phyloP scores from a whole-genome alignment of 2,329 filamentous ascomycete species.

The Fusarium sp. region DNA sequence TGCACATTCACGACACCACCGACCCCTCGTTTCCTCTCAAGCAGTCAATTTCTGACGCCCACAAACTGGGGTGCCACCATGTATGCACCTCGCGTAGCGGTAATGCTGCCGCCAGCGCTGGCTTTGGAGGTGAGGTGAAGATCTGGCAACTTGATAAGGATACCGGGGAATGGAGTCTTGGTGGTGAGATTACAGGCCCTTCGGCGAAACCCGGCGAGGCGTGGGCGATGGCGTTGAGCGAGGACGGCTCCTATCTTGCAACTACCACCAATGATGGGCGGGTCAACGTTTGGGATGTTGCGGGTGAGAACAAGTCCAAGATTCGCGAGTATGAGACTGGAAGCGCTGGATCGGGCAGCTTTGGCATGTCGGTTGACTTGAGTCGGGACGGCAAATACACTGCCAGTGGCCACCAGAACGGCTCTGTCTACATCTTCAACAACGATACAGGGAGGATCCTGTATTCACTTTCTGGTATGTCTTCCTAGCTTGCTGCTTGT shows the following conservation, averaged over 20 bases:
- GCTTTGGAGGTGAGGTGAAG: slow-evolving; percentile 91
- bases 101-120: slow-evolving; percentile 82
- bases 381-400: slow-evolving; percentile 86
- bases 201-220: slow-evolving; percentile 77
- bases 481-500: too few relatives aligned
- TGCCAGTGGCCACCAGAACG: slow-evolving; percentile 93
- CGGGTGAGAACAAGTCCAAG: slow-evolving; percentile 70
- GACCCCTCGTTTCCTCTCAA: slow-evolving; percentile 81
- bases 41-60: slow-evolving; percentile 85
- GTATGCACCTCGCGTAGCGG: slow-evolving; percentile 80
- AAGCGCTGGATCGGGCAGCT: slow-evolving; percentile 81
- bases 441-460: slow-evolving; percentile 89
- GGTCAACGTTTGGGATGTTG: slow-evolving; percentile 89
- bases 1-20: slow-evolving; percentile 84
- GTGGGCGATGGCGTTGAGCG: slow-evolving; percentile 91
- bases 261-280: slow-evolving; percentile 89
- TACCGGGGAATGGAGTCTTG: slow-evolving; percentile 66
- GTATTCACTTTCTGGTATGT: slow-evolving; percentile 85
- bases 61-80: slow-evolving; percentile 94
- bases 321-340: slow-evolving; percentile 88
- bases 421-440: slow-evolving; percentile 94
- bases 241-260: slow-evolving; percentile 88
- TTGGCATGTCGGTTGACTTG: slow-evolving; percentile 90
- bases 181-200: slow-evolving; percentile 59
- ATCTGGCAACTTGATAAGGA: slow-evolving; percentile 80